Conservation (phyloP, 495 filamentous ascomycete species). For the Filosporella fistucella region DNA sequence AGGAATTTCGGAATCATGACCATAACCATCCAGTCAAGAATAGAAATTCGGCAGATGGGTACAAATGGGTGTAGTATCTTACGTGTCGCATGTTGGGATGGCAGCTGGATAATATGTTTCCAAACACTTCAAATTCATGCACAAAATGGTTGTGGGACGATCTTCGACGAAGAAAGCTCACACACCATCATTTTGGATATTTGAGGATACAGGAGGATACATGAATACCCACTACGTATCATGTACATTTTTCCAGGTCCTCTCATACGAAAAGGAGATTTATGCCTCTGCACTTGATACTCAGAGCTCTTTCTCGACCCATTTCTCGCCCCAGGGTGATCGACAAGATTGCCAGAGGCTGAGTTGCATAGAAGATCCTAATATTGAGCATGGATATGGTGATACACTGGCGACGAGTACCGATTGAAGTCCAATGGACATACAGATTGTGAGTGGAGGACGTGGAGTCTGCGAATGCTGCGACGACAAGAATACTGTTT, state of each 20-base stretch:
- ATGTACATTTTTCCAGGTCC: no score
- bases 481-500: conserved; percentile 10
- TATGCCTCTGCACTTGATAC: no score
- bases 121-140: conserved; percentile 16
- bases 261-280: no score
- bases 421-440: not conserved
- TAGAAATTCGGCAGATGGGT: not conserved
- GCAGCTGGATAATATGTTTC: conserved; percentile 7
- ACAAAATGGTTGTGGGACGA: not conserved
- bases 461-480: conserved; percentile 6
- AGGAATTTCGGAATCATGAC: not conserved
- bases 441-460: conserved; percentile 10
- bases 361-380: no score
- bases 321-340: no score
- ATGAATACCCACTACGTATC: no score
- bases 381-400: conserved; percentile 13
- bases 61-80: not conserved
- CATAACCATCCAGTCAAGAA: not conserved
- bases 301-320: no score
- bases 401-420: conserved; percentile 13
- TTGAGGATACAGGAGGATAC: no score
- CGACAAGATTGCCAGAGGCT: no score
- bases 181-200: not conserved
- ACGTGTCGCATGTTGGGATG: conserved; percentile 16
- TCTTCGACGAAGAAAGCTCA: conserved; percentile 1